These are phyloP conservation scores for Neodidymelliopsis sp. DNA, from an alignment of 2,329 filamentous ascomycete species.

Conservation along the genomic window DNA sequence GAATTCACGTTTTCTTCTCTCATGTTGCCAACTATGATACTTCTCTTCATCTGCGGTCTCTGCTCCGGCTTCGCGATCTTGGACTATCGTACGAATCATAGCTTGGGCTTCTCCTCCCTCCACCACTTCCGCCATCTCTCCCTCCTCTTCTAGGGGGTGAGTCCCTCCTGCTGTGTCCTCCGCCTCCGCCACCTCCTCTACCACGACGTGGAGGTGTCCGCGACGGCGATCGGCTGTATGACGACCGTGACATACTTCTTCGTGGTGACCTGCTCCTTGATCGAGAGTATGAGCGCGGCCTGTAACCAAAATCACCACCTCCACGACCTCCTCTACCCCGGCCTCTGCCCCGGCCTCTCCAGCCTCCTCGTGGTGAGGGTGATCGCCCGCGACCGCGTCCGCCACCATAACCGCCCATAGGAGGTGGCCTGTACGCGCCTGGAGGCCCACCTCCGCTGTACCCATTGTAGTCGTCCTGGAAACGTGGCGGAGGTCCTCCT, in stretches of 20 bases:
- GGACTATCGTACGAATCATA: slow-evolving; percentile 70
- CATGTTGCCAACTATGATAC: no score
- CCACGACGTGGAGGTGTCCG: slow-evolving; percentile 40
- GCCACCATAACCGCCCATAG: slow-evolving; percentile 40
- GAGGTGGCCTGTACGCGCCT: slow-evolving; percentile 46
- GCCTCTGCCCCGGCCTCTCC: slow-evolving; percentile 41
- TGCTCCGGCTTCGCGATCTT: slow-evolving; percentile 52
- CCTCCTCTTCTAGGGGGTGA: slow-evolving; percentile 52
- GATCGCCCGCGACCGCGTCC: slow-evolving; percentile 40
- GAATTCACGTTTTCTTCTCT: no score
- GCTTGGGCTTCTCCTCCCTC: slow-evolving; percentile 65
- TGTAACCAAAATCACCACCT: slow-evolving; percentile 41
- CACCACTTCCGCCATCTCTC: slow-evolving; percentile 55
- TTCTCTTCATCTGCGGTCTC: slow-evolving; percentile 32
- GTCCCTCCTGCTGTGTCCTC: slow-evolving; percentile 47
- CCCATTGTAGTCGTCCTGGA: slow-evolving; percentile 33
- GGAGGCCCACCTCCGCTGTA: slow-evolving; percentile 43
- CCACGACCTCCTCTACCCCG: slow-evolving; percentile 46
- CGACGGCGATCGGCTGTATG: slow-evolving; percentile 50
- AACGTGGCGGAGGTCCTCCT: slow-evolving; percentile 55
- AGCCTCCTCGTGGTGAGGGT: slow-evolving; percentile 50
- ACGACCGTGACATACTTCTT: slow-evolving; percentile 52
- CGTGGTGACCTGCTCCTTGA: slow-evolving; percentile 54
- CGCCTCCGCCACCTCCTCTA: slow-evolving; percentile 30
- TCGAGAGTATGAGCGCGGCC: slow-evolving; percentile 38